phyloP scores from a whole-genome alignment of 306 rosid genomes.

The Acacia acuminata region DNA sequence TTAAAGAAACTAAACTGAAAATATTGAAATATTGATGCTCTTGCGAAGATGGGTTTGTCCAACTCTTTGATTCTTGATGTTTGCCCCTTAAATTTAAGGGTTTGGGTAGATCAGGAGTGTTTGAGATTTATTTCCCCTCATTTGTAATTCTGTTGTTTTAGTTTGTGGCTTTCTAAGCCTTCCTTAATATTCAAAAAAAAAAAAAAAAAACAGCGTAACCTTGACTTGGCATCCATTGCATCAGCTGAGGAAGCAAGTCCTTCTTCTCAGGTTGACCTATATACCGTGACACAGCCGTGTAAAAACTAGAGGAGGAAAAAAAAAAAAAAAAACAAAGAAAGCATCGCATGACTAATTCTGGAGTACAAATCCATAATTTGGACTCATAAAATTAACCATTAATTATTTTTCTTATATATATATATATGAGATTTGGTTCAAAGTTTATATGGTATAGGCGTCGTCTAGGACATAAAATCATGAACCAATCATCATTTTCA shows the following conservation, averaged over 20 bases:
- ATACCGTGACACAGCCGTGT: slow-evolving; percentile 71
- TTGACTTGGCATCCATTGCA: slow-evolving; percentile 89
- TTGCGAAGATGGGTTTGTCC: too few relatives aligned
- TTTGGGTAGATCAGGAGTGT: too few relatives aligned
- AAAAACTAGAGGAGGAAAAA: too few relatives aligned
- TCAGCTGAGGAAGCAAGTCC: slow-evolving; percentile 75
- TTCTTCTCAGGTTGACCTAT: slow-evolving; percentile 47
- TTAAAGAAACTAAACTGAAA: too few relatives aligned
- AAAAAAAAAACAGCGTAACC: slow-evolving; percentile 76
- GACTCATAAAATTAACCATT: slow-evolving; percentile 4
- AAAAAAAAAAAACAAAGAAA: neutral
- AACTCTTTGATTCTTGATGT: too few relatives aligned
- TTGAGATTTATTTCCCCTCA: too few relatives aligned
- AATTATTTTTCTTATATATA: neutral
- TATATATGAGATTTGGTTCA: neutral
- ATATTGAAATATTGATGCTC: too few relatives aligned
- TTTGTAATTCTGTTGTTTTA: too few relatives aligned
- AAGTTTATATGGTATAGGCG: neutral
- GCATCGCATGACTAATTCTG: slow-evolving; percentile 16
- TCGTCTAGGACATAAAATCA: neutral
- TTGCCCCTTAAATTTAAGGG: too few relatives aligned
- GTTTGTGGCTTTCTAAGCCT: too few relatives aligned
- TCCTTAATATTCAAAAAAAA: too few relatives aligned
- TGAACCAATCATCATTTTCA: too few relatives aligned
- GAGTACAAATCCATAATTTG: slow-evolving; percentile 1